These are phyloP conservation scores for Oryza coarctata DNA, from an alignment of 176 grass and related monocot genomes.

Conservation along the genomic window DNA sequence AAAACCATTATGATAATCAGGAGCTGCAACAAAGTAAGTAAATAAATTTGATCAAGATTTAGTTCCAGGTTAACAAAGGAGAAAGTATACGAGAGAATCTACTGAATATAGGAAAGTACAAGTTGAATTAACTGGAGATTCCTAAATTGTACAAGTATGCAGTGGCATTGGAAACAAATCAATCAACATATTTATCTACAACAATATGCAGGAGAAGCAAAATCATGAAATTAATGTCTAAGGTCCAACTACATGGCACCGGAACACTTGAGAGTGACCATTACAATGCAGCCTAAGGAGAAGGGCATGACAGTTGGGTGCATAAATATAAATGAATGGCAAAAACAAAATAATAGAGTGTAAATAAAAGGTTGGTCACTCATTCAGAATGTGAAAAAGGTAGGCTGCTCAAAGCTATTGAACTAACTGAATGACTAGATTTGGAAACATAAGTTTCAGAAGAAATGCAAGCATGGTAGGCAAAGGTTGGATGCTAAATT, in stretches of 20 bases:
- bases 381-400: constrained; percentile 12
- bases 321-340: not conserved
- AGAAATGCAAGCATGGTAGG: not conserved
- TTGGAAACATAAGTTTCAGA: not conserved
- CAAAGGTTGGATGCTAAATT: constrained; percentile 26
- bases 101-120: not conserved
- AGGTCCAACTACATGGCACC: constrained; percentile 11
- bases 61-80: not conserved
- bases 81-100: not conserved
- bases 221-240: constrained; percentile 15
- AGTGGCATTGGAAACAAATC: not conserved
- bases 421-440: constrained; percentile 12
- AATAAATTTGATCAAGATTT: constrained; percentile 12
- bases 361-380: constrained; percentile 1
- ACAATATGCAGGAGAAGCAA: constrained; percentile 8
- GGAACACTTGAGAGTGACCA: not conserved
- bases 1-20: constrained; percentile 72
- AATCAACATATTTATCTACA: constrained; percentile 9
- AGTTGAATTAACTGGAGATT: constrained; percentile 15
- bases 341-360: constrained; percentile 10
- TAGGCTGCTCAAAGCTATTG: not conserved
- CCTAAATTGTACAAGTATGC: constrained; percentile 1
- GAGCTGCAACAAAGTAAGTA: constrained; percentile 55
- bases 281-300: not conserved
- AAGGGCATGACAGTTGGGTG: not conserved